Evolutionary conservation across 2,329 filamentous ascomycete species (phyloP).

Genomic region (Phialocephala subalpina): DNA sequence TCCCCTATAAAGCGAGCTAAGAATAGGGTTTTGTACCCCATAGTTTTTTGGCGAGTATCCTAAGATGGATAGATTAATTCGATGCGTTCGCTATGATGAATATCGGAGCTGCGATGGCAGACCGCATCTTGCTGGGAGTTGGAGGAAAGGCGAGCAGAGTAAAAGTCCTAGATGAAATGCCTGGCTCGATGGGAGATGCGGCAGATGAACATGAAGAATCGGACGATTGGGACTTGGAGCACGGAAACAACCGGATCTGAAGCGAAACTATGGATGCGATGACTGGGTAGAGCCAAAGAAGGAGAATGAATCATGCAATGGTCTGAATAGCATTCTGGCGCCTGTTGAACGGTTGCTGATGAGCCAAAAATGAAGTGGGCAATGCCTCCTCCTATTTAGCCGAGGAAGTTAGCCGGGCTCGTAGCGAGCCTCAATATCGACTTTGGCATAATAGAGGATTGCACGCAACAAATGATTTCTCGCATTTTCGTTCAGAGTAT

Average conservation of each 20-base stretch:
- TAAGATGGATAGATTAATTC: not conserved
- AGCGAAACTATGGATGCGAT: not conserved
- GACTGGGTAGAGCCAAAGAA: not conserved
- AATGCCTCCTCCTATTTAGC: too few species aligned
- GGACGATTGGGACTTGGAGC: not conserved
- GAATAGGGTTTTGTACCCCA: too few species aligned
- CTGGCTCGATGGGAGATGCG: not conserved
- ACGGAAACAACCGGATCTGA: not conserved
- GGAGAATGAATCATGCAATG: not conserved
- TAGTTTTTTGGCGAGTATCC: too few species aligned
- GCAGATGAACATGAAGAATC: not conserved
- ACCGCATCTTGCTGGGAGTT: not conserved
- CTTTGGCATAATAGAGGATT: too few species aligned
- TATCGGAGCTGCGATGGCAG: not conserved
- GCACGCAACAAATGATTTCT: too few species aligned
- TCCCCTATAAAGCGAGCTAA: too few species aligned
- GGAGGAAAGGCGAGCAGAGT: too few species aligned
- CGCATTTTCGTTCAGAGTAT: too few species aligned
- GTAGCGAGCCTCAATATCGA: too few species aligned
- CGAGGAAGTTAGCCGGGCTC: too few species aligned
- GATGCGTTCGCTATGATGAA: conserved; percentile 7
- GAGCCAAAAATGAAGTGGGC: too few species aligned
- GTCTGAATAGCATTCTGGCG: not conserved
- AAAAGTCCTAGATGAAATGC: not conserved
- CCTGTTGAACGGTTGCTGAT: too few species aligned